Base-by-base conservation (phyloP, 352 stramenopile genomes). In the Phytophthora tubulina region DNA sequence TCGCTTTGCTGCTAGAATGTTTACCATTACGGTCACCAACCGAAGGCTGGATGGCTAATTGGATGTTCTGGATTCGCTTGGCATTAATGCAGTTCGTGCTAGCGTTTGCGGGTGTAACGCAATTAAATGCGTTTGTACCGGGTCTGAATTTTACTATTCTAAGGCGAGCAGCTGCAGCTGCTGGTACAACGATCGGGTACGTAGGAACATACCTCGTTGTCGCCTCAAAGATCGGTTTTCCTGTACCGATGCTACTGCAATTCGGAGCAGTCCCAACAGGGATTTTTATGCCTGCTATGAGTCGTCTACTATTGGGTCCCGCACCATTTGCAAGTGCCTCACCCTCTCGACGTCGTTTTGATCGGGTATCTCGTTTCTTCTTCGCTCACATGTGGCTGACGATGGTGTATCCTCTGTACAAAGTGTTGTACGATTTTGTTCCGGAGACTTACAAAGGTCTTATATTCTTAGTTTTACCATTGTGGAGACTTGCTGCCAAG, bases 21-120 rank as follows among this genome's bases (percentile, higher is more conserved):
- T 39, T 75, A 17, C 62, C 68, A 35, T 49, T 75, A 27, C 61
- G 33, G 2, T 15, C 54, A 11, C 68, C 68, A n/a, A 58, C 48
- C 6, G 68, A 75, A 35, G 68, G 61, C 5, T 75, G 61, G 68
- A 21, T 35, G 4, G 68, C 62, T 7, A 75, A 75, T 35, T 75
- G 68, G 62, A 42, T 72, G 27, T 72, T 75, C n/a, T 72, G 62
- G 53, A 50, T 75, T 70, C 61, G 68, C 1, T 32, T 75, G 30
- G 30, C 11, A 17, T 33, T 72, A 50, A 63, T 72, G 61, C 27
- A 60, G 3, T 67, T 75, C 49, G 53, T 46, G 7, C 31, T 73
- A 15, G 31, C 14, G 5, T 32, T 68, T 15, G 58, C 59, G 27
- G 58, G 14, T 1, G 46, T 60, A 6, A 60, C 65, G 4, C 33